phyloP scores from a whole-genome alignment of 2,329 filamentous ascomycete species.

The Pseudogymnoascus sp. region DNA sequence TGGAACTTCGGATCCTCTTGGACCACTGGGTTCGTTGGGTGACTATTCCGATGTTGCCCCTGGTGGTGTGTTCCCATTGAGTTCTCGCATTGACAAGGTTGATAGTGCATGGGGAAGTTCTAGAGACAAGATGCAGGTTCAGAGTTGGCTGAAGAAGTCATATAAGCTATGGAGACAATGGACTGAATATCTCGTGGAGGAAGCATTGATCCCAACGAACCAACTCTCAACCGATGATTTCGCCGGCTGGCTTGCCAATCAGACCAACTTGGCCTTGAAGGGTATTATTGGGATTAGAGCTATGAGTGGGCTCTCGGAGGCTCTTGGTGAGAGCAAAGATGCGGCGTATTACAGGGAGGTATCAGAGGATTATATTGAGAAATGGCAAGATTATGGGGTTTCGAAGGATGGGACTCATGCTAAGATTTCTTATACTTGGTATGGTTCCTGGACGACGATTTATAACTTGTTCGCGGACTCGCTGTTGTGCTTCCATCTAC shows the following conservation, averaged over 20 bases:
- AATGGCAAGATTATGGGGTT: constrained; percentile 57
- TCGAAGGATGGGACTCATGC: constrained; percentile 57
- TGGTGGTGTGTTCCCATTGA: constrained; percentile 23
- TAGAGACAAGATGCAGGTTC: constrained; percentile 46
- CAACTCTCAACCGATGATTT: constrained; percentile 65
- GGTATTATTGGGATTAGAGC: constrained; percentile 72
- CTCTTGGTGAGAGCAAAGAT: constrained; percentile 48
- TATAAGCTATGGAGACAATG: constrained; percentile 61
- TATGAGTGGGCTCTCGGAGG: constrained; percentile 57
- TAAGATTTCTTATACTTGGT: constrained; percentile 65
- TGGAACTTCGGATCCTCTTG: background rate
- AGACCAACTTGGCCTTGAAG: constrained; percentile 66
- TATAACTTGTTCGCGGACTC: constrained; percentile 65
- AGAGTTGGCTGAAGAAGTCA: constrained; percentile 52
- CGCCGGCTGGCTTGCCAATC: constrained; percentile 58
- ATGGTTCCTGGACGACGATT: constrained; percentile 64
- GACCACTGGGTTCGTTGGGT: background rate
- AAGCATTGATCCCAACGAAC: constrained; percentile 53
- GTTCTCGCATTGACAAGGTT: constrained; percentile 43
- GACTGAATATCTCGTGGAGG: constrained; percentile 59
- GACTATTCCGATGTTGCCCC: constrained; percentile 18
- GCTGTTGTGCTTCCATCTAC: constrained; percentile 67
- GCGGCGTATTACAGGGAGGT: constrained; percentile 50
- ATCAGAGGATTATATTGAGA: constrained; percentile 53
- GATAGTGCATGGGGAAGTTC: constrained; percentile 53